Conservation (phyloP, 176 grass and related monocot species). For the Juncus inflexus region DNA sequence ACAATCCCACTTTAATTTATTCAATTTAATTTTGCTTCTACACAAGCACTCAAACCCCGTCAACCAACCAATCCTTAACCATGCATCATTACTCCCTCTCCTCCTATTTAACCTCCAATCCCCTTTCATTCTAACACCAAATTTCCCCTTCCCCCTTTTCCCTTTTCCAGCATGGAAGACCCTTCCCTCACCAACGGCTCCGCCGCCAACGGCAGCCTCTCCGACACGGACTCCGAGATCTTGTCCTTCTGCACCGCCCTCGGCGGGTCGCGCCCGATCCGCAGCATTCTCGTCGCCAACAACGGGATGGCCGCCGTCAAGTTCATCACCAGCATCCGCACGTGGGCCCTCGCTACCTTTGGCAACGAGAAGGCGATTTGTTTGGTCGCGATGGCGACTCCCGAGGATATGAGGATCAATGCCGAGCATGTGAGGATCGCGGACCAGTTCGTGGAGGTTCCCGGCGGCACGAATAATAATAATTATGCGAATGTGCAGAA, state of each 20-base stretch:
- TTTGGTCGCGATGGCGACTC: slow-evolving; percentile 94
- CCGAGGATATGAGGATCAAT: slow-evolving; percentile 96
- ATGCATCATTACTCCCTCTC: too few species aligned
- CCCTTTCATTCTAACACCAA: too few species aligned
- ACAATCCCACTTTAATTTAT: too few species aligned
- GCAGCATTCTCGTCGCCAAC: slow-evolving; percentile 91
- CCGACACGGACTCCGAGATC: slow-evolving; percentile 36
- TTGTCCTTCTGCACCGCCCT: slow-evolving; percentile 76
- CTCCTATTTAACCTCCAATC: too few species aligned
- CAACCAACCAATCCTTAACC: too few species aligned
- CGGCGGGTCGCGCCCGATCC: slow-evolving; percentile 64
- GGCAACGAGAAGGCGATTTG: slow-evolving; percentile 89
- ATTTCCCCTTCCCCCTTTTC: too few species aligned
- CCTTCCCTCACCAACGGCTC: not conserved
- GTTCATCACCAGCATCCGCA: slow-evolving; percentile 84
- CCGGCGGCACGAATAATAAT: slow-evolving; percentile 92
- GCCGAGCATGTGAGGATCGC: slow-evolving; percentile 96
- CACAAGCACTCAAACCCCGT: too few species aligned
- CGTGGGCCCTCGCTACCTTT: slow-evolving; percentile 86
- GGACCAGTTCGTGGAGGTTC: slow-evolving; percentile 95
- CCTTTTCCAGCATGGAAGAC: too few species aligned
- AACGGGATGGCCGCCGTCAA: slow-evolving; percentile 99
- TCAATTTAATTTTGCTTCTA: too few species aligned
- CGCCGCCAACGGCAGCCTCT: not conserved
- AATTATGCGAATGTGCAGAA: slow-evolving; percentile 98